Percentiles rank a stretch among this genome's conserved stretches.
phyloP scores from a whole-genome alignment of 768 basidiomycete genomes.

The Boletus sp. region DNA sequence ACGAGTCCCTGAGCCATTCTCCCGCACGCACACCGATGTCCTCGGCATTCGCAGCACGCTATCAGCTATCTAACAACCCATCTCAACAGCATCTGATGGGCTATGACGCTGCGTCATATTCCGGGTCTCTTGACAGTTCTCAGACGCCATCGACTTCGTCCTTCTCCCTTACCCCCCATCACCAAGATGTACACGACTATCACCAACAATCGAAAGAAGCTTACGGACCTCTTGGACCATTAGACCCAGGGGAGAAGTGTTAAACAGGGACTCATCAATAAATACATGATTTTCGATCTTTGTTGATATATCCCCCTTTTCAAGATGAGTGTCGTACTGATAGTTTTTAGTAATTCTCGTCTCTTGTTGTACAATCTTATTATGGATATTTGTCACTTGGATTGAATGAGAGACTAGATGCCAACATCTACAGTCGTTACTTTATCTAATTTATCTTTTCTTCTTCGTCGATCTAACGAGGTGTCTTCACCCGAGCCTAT shows the following conservation, averaged over 20 bases:
- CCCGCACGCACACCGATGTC: slow-evolving; percentile 34
- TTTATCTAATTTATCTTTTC: no score
- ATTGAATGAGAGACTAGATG: neutral
- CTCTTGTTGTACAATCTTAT: slow-evolving; percentile 14
- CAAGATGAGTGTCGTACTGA: neutral
- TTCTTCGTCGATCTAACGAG: no score
- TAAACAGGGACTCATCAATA: slow-evolving; percentile 33
- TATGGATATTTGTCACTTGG: slow-evolving; percentile 2
- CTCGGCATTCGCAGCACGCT: slow-evolving; percentile 46
- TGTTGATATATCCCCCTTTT: slow-evolving; percentile 8
- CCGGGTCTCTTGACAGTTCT: slow-evolving; percentile 36
- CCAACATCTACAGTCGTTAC: neutral
- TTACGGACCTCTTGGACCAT: slow-evolving; percentile 55
- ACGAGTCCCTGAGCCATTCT: slow-evolving; percentile 53
- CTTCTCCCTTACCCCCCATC: slow-evolving; percentile 27
- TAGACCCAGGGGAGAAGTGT: slow-evolving; percentile 57
- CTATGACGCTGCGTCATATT: slow-evolving; percentile 53
- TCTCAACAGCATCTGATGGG: slow-evolving; percentile 35
- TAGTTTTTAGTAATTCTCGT: neutral
- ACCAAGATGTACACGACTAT: slow-evolving; percentile 33
- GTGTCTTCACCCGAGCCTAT: no score
- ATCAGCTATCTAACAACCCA: slow-evolving; percentile 60
- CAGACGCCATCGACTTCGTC: slow-evolving; percentile 33
- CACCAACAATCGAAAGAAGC: slow-evolving; percentile 34
- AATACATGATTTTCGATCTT: slow-evolving; percentile 29